Percentiles rank a stretch among this genome's conserved stretches.
phyloP scores from a whole-genome alignment of 140 eudicot genomes.

The Cichorium intybus region DNA sequence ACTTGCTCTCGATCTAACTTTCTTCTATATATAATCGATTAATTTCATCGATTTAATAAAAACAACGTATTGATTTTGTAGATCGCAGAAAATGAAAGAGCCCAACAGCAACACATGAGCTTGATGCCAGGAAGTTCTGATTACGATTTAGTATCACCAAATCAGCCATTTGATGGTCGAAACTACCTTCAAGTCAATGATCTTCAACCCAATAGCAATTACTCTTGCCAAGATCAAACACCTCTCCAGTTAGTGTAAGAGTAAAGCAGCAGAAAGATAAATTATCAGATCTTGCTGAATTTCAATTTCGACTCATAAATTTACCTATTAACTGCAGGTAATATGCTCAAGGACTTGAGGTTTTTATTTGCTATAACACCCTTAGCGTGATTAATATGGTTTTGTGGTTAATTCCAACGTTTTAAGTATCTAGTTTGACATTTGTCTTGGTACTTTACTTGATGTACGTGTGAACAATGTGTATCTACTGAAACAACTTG shows the following conservation, averaged over 20 bases:
- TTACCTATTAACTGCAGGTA: conserved; percentile 17
- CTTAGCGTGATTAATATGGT: conserved; percentile 21
- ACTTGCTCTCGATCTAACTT: background rate
- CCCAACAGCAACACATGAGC: conserved; percentile 80
- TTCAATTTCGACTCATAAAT: background rate
- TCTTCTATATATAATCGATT: background rate
- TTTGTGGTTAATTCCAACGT: conserved; percentile 17
- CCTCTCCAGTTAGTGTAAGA: conserved; percentile 82
- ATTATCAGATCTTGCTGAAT: background rate
- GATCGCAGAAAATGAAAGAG: conserved; percentile 89
- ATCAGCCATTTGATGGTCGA: conserved; percentile 64
- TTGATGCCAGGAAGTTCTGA: conserved; percentile 86
- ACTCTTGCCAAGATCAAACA: conserved; percentile 73
- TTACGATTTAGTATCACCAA: conserved; percentile 54
- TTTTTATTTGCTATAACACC: conserved; percentile 17
- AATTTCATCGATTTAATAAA: background rate
- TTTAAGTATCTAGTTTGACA: conserved; percentile 29
- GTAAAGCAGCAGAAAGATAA: background rate
- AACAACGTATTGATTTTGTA: conserved; percentile 1
- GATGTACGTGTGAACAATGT: conserved; percentile 27
- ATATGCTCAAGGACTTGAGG: conserved; percentile 13
- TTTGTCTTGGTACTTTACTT: conserved; percentile 8
- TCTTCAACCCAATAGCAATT: conserved; percentile 53
- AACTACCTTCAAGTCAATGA: conserved; percentile 79
- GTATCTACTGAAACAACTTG: conserved; percentile 21